A percentile compares a stretch with the other conserved stretches of the same genome.
Conservation (phyloP, 176 grass and related monocot species). For the Avena atlantica region DNA sequence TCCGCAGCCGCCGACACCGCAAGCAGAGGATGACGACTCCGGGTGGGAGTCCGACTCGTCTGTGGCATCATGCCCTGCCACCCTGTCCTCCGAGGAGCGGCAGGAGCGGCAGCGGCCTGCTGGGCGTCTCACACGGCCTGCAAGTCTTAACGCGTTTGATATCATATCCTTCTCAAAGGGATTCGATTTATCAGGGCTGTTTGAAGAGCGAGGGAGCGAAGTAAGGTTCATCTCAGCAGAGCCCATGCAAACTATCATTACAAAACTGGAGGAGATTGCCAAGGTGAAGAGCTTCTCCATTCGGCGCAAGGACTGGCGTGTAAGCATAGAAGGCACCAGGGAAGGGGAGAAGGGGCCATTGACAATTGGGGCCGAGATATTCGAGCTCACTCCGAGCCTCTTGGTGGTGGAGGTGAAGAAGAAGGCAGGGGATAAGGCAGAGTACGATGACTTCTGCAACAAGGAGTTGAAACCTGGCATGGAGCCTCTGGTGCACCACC, state of each 20-base stretch:
- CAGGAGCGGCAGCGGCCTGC: constrained; percentile 22
- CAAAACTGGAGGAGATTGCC: constrained; percentile 90
- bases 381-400: constrained; percentile 84
- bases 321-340: constrained; percentile 91
- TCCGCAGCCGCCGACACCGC: not conserved
- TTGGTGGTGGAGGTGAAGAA: constrained; percentile 96
- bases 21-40: constrained; percentile 59
- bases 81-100: constrained; percentile 63
- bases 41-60: constrained; percentile 94
- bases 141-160: constrained; percentile 92
- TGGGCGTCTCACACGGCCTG: constrained; percentile 63
- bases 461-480: constrained; percentile 93
- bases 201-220: constrained; percentile 85
- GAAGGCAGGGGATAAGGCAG: constrained; percentile 80
- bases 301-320: constrained; percentile 82
- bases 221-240: constrained; percentile 81
- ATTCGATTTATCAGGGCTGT: constrained; percentile 89
- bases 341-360: constrained; percentile 88
- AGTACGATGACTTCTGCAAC: constrained; percentile 92
- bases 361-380: constrained; percentile 90
- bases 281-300: constrained; percentile 77
- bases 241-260: constrained; percentile 67
- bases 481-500: constrained; percentile 69
- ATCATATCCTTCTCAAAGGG: constrained; percentile 94
- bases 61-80: constrained; percentile 87